Evolutionary conservation across 257 asterid species (phyloP), one percentile per base, ranked within the genome.

Genomic region (Misopates orontium): DNA sequence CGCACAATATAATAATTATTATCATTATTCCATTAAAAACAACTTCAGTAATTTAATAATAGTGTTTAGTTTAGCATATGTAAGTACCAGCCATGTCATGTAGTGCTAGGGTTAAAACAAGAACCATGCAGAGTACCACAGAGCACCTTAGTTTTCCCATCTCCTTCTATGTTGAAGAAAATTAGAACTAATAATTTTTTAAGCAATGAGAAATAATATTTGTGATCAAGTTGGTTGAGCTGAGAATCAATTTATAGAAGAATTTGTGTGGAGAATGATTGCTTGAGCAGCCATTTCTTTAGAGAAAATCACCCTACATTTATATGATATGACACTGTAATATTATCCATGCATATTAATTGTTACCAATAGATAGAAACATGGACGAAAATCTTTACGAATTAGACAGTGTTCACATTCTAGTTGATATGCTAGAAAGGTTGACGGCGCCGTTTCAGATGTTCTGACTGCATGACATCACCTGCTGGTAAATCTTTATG

Each of bases 371-470:
- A 7, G 22, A n/a, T 20, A 16, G 44, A 36, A 57, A 32, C 32
- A 36, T 40, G 22, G 32, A 58, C 8, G 5, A 58, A 31, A 58
- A 14, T 21, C 20, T 58, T 18, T 28, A 42, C 55, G 18, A 50
- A 23, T 13, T n/a, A 50, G 36, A 61, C n/a, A n/a, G n/a, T n/a
- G n/a, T n/a, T n/a, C n/a, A n/a, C n/a, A n/a, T n/a, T n/a, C n/a
- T n/a, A n/a, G n/a, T n/a, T n/a, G n/a, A n/a, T n/a, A n/a, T n/a
- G n/a, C n/a, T n/a, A n/a, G n/a, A n/a, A n/a, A n/a, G n/a, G 69
- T 50, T 52, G 85, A 75, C 83, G 80, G 86, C 87, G 86, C 86
- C 82, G 88, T 79, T 82, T 78, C 80, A 69, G 80, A 23, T 77
- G 78, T 21, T 62, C 57, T 77, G 77, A 76, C 82, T 53, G 58